phyloP scores from a whole-genome alignment of 345 rosid species.

The Citrus glauca region DNA sequence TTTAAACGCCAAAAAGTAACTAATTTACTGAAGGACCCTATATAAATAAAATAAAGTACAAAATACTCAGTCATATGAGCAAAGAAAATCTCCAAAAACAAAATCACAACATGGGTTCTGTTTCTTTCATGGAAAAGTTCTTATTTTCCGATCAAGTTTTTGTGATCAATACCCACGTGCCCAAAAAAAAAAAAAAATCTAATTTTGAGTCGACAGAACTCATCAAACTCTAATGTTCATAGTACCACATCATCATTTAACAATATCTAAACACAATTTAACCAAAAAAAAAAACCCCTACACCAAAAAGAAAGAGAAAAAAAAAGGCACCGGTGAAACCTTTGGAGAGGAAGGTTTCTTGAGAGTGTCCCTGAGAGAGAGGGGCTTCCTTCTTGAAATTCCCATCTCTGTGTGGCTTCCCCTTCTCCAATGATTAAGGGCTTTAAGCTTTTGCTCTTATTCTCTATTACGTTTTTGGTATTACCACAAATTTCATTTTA shows the following conservation, averaged over 20 bases:
- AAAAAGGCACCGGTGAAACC: background rate
- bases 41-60: background rate
- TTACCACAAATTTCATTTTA: too few species aligned
- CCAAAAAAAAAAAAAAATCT: background rate
- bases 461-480: too few species aligned
- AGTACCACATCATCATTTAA: background rate
- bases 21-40: background rate
- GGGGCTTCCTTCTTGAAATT: background rate
- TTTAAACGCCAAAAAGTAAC: background rate
- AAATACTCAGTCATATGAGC: background rate
- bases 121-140: background rate
- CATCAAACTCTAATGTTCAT: background rate
- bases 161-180: background rate
- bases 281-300: background rate
- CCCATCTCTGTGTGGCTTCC: background rate
- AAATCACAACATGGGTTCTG: background rate
- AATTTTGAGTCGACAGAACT: background rate
- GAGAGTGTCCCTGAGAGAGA: background rate
- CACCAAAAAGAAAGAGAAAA: background rate
- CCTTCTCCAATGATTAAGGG: too few species aligned
- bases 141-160: background rate
- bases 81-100: too few species aligned
- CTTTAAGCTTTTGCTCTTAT: too few species aligned
- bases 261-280: background rate
- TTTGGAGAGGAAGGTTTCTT: background rate